Evolutionary conservation across 1,284 basidiomycete species (phyloP), one percentile per base, ranked within the genome.

Genomic region (Erythrobasidium hasegawianum): DNA sequence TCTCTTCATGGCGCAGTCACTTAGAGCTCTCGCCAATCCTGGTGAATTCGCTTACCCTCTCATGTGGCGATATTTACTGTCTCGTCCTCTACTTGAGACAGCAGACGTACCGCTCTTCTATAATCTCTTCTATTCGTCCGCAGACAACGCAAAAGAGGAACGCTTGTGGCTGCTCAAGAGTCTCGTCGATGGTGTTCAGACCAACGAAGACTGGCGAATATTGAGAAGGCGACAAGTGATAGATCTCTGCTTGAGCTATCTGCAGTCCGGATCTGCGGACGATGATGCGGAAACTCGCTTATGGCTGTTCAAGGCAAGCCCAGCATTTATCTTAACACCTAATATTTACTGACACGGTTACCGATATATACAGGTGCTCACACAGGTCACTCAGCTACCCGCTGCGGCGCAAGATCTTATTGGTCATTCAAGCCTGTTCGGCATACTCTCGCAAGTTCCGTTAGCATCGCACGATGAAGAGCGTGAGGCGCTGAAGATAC

Each of bases 41-140:
- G 83, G 86, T 3, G 85, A 86, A 64, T 88, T 89, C 78, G 83
- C 87, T 43, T 94, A 91, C 75, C 90, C 90, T 0, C 76, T 86
- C 26, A 85, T 87, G 0, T 85, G 87, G 2, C 83, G 86, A 4
- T 93, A 93, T 81, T 81, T 95, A 7, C 81, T 95, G 0, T 90
- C 94, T 77, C 83, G 91, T 24, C 86, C 89, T 0, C 80, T 83
- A 50, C 79, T 94, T 10, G 90, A 94, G 75, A 77, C 78, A 0
- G 77, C 76, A 5, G 91, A 95, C 74, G 87, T 94, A 1, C 92
- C 92, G 0, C 83, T 93, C 83, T 79, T 96, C 39, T 91, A 89
- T 76, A 81, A 82, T 11, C 86, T 93, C 84, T 80, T 97, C 1
- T 95, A 92, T 76, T 78, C 80, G 5, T 81, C 86, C 0, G 85